Evolutionary conservation across 225 moss, liverwort and hornwort species (phyloP).

Genomic region (Thuidium tamariscinum): DNA sequence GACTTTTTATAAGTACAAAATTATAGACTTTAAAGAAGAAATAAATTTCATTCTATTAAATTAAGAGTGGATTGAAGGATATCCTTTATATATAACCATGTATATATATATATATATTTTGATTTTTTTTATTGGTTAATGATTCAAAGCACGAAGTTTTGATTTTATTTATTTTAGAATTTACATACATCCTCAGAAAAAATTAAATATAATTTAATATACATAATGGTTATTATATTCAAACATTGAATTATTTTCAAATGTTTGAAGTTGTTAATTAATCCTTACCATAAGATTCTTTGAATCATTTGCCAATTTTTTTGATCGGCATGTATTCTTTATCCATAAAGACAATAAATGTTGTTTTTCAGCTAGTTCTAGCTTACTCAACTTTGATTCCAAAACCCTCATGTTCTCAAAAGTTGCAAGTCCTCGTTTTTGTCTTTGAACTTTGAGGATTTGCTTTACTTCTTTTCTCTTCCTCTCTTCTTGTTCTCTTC

Average conservation of each 20-base stretch:
- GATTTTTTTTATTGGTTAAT: background rate
- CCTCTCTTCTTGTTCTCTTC: background rate
- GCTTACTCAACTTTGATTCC: constrained; percentile 4
- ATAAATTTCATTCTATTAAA: accelerated
- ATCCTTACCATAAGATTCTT: background rate
- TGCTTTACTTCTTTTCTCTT: background rate
- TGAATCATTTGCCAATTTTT: background rate
- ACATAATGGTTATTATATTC: background rate
- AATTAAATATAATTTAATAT: background rate
- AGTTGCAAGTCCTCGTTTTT: background rate
- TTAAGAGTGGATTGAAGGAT: background rate
- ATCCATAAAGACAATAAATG: constrained; percentile 18
- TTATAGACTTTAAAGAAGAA: background rate
- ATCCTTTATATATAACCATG: too few relatives aligned
- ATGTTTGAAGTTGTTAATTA: background rate
- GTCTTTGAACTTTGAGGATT: background rate
- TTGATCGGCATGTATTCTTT: background rate
- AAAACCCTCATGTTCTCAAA: background rate
- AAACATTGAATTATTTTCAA: background rate
- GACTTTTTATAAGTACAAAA: background rate
- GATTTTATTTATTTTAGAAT: too few relatives aligned
- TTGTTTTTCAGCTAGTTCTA: constrained; percentile 2
- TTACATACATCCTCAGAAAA: background rate
- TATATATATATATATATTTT: accelerated
- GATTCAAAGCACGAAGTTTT: background rate